phyloP scores from a whole-genome alignment of 2,329 filamentous ascomycete genomes.

The Aspergillus persii region DNA sequence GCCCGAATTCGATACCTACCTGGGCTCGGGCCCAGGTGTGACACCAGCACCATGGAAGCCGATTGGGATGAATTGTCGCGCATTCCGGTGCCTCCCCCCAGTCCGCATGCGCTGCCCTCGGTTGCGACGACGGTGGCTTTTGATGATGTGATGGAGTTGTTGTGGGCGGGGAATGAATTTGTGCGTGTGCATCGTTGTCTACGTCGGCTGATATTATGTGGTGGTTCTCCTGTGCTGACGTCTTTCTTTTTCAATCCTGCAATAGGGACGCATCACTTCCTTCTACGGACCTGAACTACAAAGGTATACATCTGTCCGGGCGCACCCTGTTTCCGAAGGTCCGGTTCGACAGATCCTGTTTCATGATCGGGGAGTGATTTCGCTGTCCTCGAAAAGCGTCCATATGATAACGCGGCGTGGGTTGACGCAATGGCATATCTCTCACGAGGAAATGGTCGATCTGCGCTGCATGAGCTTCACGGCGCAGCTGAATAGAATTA shows the following conservation, averaged over 20 bases:
- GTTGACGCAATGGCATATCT: conserved; percentile 82
- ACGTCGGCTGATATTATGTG: not conserved
- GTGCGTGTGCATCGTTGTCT: conserved; percentile 50
- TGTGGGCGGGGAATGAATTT: conserved; percentile 92
- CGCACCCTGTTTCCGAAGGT: conserved; percentile 70
- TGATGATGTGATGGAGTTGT: conserved; percentile 80
- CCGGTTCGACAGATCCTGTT: conserved; percentile 84
- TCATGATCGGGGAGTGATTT: conserved; percentile 85
- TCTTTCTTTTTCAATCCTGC: conserved; percentile 7
- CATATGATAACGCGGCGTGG: conserved; percentile 87
- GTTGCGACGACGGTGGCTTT: conserved; percentile 80
- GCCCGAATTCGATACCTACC: not conserved
- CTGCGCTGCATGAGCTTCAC: conserved; percentile 95
- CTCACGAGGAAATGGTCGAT: conserved; percentile 76
- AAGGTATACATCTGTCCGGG: conserved; percentile 85
- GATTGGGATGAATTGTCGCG: conserved; percentile 68
- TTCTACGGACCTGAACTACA: conserved; percentile 85
- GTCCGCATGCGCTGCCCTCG: conserved; percentile 66
- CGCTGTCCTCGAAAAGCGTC: conserved; percentile 76
- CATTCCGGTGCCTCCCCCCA: conserved; percentile 75
- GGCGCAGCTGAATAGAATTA: conserved; percentile 77
- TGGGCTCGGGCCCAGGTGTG: conserved; percentile 16
- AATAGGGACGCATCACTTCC: conserved; percentile 79
- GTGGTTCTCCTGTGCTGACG: conserved; percentile 9
- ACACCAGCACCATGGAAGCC: conserved; percentile 42